Conservation (phyloP, 2,329 filamentous ascomycete species). For the Bertia moriformis region DNA sequence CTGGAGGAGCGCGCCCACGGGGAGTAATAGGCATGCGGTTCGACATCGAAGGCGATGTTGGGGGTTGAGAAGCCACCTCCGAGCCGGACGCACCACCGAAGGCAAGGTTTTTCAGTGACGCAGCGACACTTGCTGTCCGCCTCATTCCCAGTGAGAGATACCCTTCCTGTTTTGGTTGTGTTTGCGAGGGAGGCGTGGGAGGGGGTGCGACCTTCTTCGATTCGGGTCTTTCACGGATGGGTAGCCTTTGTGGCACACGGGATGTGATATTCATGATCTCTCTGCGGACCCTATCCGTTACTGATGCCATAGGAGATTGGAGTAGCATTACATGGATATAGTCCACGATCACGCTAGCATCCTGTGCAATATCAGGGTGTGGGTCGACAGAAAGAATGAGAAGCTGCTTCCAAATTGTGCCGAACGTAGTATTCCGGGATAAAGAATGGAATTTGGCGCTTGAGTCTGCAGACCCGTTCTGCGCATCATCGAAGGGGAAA, state of each 20-base stretch:
- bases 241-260: conserved; percentile 27
- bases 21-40: background rate
- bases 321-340: conserved; percentile 67
- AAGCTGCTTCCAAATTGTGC: conserved; percentile 86
- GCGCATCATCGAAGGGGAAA: background rate
- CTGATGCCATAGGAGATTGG: conserved; percentile 58
- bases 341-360: conserved; percentile 75
- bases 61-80: conserved; percentile 10
- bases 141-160: conserved; percentile 43
- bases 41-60: conserved; percentile 18
- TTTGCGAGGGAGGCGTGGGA: conserved; percentile 25
- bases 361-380: conserved; percentile 78
- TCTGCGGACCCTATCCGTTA: conserved; percentile 59
- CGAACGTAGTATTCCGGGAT: conserved; percentile 80
- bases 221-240: conserved; percentile 20
- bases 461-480: conserved; percentile 9
- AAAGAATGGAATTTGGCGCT: conserved; percentile 31
- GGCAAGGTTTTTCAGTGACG: conserved; percentile 45
- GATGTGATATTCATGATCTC: conserved; percentile 46
- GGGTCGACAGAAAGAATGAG: conserved; percentile 85
- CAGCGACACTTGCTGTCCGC: conserved; percentile 46
- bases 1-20: conserved; percentile 18
- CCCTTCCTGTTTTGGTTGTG: conserved; percentile 36
- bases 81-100: conserved; percentile 25
- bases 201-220: conserved; percentile 27